Base-by-base conservation (phyloP, 306 rosid species). In the Sindora glabra region DNA sequence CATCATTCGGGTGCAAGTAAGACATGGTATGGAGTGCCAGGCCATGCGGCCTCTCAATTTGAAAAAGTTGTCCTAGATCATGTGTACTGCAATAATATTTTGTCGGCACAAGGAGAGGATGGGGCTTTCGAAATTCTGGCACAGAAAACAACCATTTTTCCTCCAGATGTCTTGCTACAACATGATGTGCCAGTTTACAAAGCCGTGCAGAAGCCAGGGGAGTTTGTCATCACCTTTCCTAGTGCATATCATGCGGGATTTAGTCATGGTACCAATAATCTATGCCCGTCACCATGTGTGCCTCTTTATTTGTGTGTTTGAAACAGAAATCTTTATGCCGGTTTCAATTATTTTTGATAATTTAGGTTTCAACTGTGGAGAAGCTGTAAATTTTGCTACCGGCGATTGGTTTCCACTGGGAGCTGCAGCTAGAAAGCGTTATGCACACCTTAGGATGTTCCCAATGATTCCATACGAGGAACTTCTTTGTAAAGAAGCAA, bases 281-380 rank as follows among this genome's bases (percentile, higher is more conserved):
- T 38, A 6, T 33, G 18, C 41, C 5, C 6, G 5, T n/a, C n/a
- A 33, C 18, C 6, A 3, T 13, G 1, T 50, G n/a, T n/a, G 6
- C 4, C 1, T 10, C 1, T 29, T n/a, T 23, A 18, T 25, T 2
- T 6, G 51, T 36, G 18, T 21, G 10, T 47, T 22, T 55, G 21
- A 14, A 3, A 70, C 11, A 4, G 13, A 1, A 4, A 15, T 8
- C 25, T 38, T 21, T 27, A 27, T 27, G 24, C 17, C 46, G 13
- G 19, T 41, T 34, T n/a, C n/a, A 32, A 22, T 56, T 62, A 4
- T 6, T 47, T 21, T 48, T 58, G 25, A 24, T 53, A 45, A 10
- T 48, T 36, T 21, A 77, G 82, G 78, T n/a, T 77, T 77, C 38
- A 77, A 72, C 49, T 77, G 81, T 56, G 81, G 77, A 48, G 81